Base-by-base conservation (phyloP, 2,329 filamentous ascomycete genomes). In the Penicillium sp. region DNA sequence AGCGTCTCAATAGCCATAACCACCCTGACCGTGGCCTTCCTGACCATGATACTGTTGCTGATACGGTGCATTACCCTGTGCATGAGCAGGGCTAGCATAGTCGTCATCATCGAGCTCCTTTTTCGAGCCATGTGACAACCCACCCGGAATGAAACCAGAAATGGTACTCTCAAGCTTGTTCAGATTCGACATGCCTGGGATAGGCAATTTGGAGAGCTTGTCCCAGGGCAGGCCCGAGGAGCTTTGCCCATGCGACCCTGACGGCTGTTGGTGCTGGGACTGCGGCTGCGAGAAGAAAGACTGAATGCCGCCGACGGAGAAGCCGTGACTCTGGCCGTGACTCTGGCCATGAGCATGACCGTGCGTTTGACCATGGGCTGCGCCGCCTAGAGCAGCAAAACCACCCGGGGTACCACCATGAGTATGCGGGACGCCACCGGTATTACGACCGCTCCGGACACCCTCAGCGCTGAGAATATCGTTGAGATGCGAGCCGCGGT, bases 381-480 rank as follows among this genome's bases (percentile, higher is more conserved):
- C 55, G 51, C 69, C 69, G 10, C 68, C 73, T 42, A 72, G 65
- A 42, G 61, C 68, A 56, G 65, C 63, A 59, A 70, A 73, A 3
- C 64, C 70, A 22, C 63, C 65, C 37, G 63, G 58, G 11, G 67
- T 68, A 42, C 65, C 68, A n/a, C 71, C 67, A 45, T 78, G 75
- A 1, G 74, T 70, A 54, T 78, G 75, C 6, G 70, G 73, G 52
- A 68, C 66, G 6, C 71, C 70, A 13, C 67, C 66, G 26, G 73
- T 74, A 74, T 98, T 99, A 74, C 88, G 89, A 48, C 94, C 93
- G 8, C 84, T 83, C 71, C 87, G 89, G 61, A 99, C 95, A 6
- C 91, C 92, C 57, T 96, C 88, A 0, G 93, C 92, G 52, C 87
- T 89, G 10, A 99, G 84, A n/a, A 95, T 72, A 56, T 86, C 80